Conservation (phyloP, 495 filamentous ascomycete species). For the Amorphotheca resinae region DNA sequence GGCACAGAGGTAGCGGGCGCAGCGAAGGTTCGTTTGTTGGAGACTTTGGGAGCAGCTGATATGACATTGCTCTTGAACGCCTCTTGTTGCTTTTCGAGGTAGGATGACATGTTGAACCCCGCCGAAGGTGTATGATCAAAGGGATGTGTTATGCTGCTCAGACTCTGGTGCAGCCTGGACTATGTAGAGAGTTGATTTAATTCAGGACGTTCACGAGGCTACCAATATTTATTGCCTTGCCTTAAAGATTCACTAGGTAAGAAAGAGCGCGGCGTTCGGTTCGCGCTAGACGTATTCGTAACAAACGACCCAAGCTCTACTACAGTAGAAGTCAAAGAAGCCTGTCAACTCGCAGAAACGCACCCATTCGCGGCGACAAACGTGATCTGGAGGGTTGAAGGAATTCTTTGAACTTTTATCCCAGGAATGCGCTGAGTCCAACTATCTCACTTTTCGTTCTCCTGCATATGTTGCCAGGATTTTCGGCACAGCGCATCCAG, state of each 20-base stretch:
- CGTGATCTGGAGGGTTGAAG: background rate
- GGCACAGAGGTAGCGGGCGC: constrained; percentile 27
- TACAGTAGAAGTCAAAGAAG: background rate
- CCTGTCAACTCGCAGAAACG: background rate
- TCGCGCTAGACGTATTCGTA: background rate
- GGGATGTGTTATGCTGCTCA: too few species aligned
- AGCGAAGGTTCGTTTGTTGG: constrained; percentile 32
- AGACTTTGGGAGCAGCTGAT: constrained; percentile 34
- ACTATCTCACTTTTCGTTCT: background rate
- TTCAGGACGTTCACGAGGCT: background rate
- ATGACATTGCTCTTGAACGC: constrained; percentile 35
- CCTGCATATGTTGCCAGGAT: background rate
- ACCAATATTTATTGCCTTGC: background rate
- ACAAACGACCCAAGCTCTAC: background rate
- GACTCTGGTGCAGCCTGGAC: too few species aligned
- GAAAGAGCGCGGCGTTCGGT: too few species aligned
- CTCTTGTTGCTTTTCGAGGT: constrained; percentile 35
- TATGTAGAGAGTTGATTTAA: too few species aligned
- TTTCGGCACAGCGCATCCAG: background rate
- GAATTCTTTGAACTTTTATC: background rate
- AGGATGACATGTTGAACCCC: constrained; percentile 32
- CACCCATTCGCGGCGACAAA: background rate
- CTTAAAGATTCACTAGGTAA: background rate
- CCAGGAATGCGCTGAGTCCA: constrained; percentile 7
- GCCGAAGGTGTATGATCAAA: background rate